Evolutionary conservation across 2,329 filamentous ascomycete genomes (phyloP).

Genomic region (Colletotrichum agaves): DNA sequence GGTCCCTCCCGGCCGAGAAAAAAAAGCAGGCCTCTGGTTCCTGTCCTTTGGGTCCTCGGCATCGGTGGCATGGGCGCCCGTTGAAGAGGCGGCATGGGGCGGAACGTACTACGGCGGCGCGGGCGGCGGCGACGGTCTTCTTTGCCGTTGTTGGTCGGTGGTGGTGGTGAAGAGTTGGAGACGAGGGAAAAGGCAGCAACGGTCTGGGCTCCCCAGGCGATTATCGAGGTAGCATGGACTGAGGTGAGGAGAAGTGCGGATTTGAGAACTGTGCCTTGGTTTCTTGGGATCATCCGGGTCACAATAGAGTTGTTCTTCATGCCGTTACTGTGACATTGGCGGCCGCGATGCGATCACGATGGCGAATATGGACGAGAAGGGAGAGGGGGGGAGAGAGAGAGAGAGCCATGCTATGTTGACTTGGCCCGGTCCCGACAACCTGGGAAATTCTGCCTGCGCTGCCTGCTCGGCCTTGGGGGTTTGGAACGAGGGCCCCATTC

Average conservation of each 20-base stretch:
- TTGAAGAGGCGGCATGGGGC: conserved; percentile 19
- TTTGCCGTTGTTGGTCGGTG: not conserved
- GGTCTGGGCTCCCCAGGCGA: too few species aligned
- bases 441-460: conserved; percentile 15
- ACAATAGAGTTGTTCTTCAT: conserved; percentile 3
- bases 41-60: conserved; percentile 23
- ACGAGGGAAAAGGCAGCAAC: not conserved
- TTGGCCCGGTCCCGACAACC: conserved; percentile 24
- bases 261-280: not conserved
- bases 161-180: not conserved
- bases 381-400: not conserved
- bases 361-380: not conserved
- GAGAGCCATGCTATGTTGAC: not conserved
- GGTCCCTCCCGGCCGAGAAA: conserved; percentile 20
- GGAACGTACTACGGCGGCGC: not conserved
- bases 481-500: not conserved
- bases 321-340: conserved; percentile 31
- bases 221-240: too few species aligned
- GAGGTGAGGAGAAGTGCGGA: not conserved
- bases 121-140: too few species aligned
- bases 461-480: not conserved
- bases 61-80: conserved; percentile 21
- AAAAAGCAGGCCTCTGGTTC: conserved; percentile 13
- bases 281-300: conserved; percentile 7
- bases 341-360: conserved; percentile 14